Percentiles rank a stretch among this genome's conserved stretches.
phyloP scores from a whole-genome alignment of 108 stramenopile species.

The Discostella pseudostelligera region DNA sequence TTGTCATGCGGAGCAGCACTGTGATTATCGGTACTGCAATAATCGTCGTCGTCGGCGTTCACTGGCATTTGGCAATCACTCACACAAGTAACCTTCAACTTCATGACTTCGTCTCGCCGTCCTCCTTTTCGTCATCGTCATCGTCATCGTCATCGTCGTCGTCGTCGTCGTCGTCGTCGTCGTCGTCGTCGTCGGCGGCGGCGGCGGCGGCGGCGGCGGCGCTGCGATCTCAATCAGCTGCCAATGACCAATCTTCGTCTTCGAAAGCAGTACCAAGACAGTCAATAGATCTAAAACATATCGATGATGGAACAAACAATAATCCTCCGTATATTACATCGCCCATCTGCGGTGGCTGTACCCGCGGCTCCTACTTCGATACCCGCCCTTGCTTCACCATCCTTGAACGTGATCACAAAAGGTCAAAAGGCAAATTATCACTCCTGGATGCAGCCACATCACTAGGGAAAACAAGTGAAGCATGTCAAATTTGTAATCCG shows the following conservation, averaged over 20 bases:
- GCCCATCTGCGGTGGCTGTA: conserved; percentile 19
- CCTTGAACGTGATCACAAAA: conserved; percentile 1
- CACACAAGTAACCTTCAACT: conserved; percentile 3
- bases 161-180: not conserved
- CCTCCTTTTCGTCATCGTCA: not conserved
- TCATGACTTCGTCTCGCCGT: not conserved
- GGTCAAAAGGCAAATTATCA: conserved; percentile 17
- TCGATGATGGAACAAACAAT: not conserved
- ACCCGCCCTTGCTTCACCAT: conserved; percentile 13
- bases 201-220: not conserved
- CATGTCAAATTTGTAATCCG: conserved; percentile 31
- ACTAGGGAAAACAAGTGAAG: conserved; percentile 2
- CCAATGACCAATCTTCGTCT: not conserved
- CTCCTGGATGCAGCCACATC: conserved; percentile 17
- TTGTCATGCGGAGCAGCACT: not conserved
- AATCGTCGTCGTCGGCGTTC: conserved; percentile 7
- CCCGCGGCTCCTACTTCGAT: conserved; percentile 9
- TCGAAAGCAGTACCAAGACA: not conserved
- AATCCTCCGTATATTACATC: conserved; percentile 11
- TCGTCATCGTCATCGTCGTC: not conserved
- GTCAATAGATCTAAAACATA: not conserved
- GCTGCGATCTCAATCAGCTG: not conserved
- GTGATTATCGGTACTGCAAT: not conserved
- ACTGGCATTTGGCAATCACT: conserved; percentile 16
- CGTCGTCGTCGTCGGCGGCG: not conserved